A percentile compares a stretch with the other conserved stretches of the same genome.
Conservation (phyloP, 441 rosid species). For the Erysimum pusillum region DNA sequence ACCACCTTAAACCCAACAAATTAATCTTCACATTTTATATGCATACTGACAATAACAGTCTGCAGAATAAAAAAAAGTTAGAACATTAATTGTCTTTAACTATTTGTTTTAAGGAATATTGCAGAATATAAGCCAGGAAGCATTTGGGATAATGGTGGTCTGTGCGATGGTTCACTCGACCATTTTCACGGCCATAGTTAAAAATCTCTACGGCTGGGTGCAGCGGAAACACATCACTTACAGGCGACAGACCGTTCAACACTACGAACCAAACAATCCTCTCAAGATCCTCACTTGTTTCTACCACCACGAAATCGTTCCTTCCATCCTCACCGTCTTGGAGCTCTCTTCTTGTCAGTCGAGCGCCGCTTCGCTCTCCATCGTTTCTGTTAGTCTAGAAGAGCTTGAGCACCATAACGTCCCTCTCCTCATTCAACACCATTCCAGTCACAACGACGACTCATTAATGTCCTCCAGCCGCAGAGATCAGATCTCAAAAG, state of each 20-base stretch:
- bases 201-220: constrained; percentile 46
- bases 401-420: constrained; percentile 43
- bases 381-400: constrained; percentile 49
- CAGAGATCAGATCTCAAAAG: constrained; percentile 45
- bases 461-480: not conserved
- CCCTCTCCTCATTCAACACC: constrained; percentile 53
- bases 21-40: no score
- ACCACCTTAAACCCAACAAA: no score
- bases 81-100: not conserved
- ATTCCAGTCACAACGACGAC: not conserved
- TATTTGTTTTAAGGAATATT: constrained; percentile 12
- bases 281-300: constrained; percentile 54
- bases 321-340: constrained; percentile 48
- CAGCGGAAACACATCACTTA: constrained; percentile 47
- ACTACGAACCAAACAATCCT: constrained; percentile 28
- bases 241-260: constrained; percentile 45
- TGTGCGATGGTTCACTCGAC: constrained; percentile 41
- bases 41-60: no score
- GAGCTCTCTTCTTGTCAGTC: constrained; percentile 47
- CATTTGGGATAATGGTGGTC: constrained; percentile 42
- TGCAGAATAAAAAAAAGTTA: constrained; percentile 8
- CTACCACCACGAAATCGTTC: constrained; percentile 44
- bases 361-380: constrained; percentile 30
- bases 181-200: constrained; percentile 44
- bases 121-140: constrained; percentile 47